Conservation (phyloP, 257 asterid genomes). For the Petrea volubilis region DNA sequence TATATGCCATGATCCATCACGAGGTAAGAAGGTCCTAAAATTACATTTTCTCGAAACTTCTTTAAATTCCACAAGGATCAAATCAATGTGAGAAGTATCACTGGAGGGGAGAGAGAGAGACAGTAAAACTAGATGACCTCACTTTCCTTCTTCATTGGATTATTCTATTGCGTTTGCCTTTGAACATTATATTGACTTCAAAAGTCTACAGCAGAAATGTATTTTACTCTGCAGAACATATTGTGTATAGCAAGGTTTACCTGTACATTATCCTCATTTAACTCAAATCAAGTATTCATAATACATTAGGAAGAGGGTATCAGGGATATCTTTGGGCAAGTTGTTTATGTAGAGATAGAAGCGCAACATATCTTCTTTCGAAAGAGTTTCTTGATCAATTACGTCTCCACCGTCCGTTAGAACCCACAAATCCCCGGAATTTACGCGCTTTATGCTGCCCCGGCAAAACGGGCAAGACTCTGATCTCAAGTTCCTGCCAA, state of each 20-base stretch:
- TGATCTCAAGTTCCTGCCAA: constrained; percentile 50
- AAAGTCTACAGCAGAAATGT: background rate
- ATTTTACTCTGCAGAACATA: too few species aligned
- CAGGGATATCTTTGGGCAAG: constrained; percentile 51
- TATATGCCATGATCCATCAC: too few species aligned
- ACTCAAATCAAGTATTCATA: constrained; percentile 43
- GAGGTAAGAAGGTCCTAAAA: too few species aligned
- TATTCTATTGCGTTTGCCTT: too few species aligned
- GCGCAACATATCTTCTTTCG: constrained; percentile 38
- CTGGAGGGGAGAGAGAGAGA: too few species aligned
- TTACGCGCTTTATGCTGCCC: constrained; percentile 51
- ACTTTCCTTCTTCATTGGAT: too few species aligned
- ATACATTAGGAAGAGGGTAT: constrained; percentile 44
- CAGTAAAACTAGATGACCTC: too few species aligned
- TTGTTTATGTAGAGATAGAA: constrained; percentile 28
- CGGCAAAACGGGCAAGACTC: constrained; percentile 64
- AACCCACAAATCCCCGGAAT: constrained; percentile 62
- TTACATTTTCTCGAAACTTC: too few species aligned
- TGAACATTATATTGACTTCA: too few species aligned
- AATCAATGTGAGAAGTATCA: too few species aligned
- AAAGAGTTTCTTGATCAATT: constrained; percentile 43
- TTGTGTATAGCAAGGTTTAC: background rate
- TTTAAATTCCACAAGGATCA: too few species aligned
- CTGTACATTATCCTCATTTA: background rate
- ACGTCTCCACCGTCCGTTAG: constrained; percentile 48